These are phyloP conservation scores for Candida krabiensis DNA, from an alignment of 805 yeast genomes.

Conservation along the genomic window DNA sequence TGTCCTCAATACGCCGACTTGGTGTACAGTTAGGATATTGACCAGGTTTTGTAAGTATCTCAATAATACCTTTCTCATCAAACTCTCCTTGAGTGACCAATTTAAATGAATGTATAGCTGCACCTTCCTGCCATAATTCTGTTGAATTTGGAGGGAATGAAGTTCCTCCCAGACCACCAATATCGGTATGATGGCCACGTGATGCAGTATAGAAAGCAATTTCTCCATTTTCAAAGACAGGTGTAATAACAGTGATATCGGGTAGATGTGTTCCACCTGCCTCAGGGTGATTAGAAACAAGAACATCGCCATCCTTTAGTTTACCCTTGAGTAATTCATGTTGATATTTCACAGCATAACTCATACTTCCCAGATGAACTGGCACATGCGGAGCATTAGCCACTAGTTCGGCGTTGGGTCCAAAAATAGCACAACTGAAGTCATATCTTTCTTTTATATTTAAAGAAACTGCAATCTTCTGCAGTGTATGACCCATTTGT, in stretches of 20 bases:
- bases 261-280: constrained; percentile 51
- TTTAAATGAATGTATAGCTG: constrained; percentile 51
- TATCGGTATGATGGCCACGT: constrained; percentile 63
- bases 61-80: constrained; percentile 50
- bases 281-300: constrained; percentile 43
- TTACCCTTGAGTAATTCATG: constrained; percentile 38
- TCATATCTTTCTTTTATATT: constrained; percentile 50
- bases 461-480: constrained; percentile 43
- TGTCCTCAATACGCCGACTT: constrained; percentile 55
- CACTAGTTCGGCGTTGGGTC: constrained; percentile 38
- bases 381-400: constrained; percentile 40
- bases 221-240: constrained; percentile 47
- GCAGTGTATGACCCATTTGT: constrained; percentile 46
- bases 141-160: constrained; percentile 57
- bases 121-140: constrained; percentile 56
- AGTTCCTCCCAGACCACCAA: constrained; percentile 60
- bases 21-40: constrained; percentile 53
- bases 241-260: constrained; percentile 57
- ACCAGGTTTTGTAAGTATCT: constrained; percentile 48
- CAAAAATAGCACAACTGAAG: constrained; percentile 52
- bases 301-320: constrained; percentile 42
- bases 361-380: constrained; percentile 48
- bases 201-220: constrained; percentile 56
- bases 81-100: constrained; percentile 49
- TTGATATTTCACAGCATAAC: constrained; percentile 39